A percentile compares a stretch with the other conserved stretches of the same genome.
Conservation (phyloP, 176 grass and related monocot genomes). For the Avena eriantha region DNA sequence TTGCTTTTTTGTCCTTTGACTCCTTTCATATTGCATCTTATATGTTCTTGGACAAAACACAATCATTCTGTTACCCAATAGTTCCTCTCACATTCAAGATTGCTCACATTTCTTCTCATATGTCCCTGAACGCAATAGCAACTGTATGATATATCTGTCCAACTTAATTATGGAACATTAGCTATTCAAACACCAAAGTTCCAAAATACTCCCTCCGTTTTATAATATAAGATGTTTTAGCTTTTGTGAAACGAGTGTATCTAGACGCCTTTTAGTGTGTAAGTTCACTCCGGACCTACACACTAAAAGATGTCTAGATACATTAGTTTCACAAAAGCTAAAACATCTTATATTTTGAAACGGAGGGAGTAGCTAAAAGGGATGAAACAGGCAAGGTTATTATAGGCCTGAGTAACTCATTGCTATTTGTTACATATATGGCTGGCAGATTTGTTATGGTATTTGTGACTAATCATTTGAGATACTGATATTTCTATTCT, state of each 20-base stretch:
- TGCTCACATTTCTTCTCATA: conserved; percentile 9
- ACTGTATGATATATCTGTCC: conserved; percentile 19
- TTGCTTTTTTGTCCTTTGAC: background rate
- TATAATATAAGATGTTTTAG: no score
- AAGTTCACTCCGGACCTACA: no score
- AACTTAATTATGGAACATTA: background rate
- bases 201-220: background rate
- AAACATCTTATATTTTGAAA: no score
- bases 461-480: conserved; percentile 28
- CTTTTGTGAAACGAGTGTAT: no score
- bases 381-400: background rate
- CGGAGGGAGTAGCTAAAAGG: background rate
- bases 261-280: no score
- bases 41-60: background rate
- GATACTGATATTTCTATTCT: conserved; percentile 22
- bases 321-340: no score
- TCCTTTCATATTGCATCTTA: background rate
- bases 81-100: background rate
- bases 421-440: conserved; percentile 34
- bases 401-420: conserved; percentile 13
- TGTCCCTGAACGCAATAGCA: background rate
- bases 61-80: background rate
- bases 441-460: conserved; percentile 27
- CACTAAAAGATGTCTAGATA: no score
- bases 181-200: background rate